Evolutionary conservation across 1,139 yeast genomes (phyloP).

Genomic region (Pichia sp.): DNA sequence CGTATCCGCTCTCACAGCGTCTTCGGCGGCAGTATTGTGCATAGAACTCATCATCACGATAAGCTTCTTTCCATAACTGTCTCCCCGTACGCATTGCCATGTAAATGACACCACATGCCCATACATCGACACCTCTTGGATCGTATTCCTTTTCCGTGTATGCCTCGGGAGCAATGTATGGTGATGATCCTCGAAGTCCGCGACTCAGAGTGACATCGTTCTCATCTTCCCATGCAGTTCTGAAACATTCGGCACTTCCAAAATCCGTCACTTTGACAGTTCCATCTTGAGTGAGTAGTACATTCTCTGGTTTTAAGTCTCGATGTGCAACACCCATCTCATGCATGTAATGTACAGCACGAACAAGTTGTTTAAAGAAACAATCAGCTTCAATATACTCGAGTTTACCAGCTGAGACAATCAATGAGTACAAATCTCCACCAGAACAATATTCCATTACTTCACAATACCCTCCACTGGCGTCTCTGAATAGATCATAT

Average conservation of each 20-base stretch:
- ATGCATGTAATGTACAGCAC: slow-evolving; percentile 95
- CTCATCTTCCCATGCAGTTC: slow-evolving; percentile 94
- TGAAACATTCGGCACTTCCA: slow-evolving; percentile 93
- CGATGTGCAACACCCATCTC: slow-evolving; percentile 96
- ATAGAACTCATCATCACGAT: slow-evolving; percentile 74
- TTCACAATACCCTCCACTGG: slow-evolving; percentile 89
- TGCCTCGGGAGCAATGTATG: slow-evolving; percentile 97
- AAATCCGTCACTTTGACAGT: slow-evolving; percentile 85
- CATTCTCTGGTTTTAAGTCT: slow-evolving; percentile 90
- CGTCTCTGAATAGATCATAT: slow-evolving; percentile 79
- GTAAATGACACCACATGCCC: slow-evolving; percentile 96
- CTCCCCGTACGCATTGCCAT: slow-evolving; percentile 99
- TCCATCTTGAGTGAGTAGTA: slow-evolving; percentile 74
- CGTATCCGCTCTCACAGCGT: slow-evolving; percentile 78
- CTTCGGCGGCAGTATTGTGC: slow-evolving; percentile 65
- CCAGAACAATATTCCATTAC: slow-evolving; percentile 97
- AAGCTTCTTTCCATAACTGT: slow-evolving; percentile 86
- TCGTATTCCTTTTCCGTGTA: slow-evolving; percentile 70
- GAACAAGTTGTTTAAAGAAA: slow-evolving; percentile 82
- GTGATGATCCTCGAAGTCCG: slow-evolving; percentile 84
- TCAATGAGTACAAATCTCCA: slow-evolving; percentile 84
- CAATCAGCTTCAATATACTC: slow-evolving; percentile 91
- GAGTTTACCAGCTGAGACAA: slow-evolving; percentile 76
- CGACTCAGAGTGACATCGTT: slow-evolving; percentile 75
- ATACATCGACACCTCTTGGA: slow-evolving; percentile 85